Evolutionary conservation across 108 stramenopile genomes (phyloP).

Genomic region (Cyclotella choctawhatcheeana): DNA sequence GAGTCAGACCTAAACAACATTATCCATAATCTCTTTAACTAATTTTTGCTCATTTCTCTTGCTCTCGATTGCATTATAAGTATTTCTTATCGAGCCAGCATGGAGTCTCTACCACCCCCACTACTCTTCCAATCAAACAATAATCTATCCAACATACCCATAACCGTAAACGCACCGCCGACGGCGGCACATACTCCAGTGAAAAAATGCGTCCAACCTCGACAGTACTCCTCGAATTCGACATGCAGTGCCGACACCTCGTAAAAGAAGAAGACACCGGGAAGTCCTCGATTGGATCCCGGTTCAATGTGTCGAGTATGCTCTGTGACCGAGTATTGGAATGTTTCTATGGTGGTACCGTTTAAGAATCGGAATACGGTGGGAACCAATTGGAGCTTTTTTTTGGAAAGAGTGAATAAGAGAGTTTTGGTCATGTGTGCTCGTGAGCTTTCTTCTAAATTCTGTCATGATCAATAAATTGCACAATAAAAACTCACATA

Average conservation of each 20-base stretch:
- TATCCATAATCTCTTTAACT: too few relatives aligned
- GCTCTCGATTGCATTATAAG: too few relatives aligned
- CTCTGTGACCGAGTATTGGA: constrained; percentile 97
- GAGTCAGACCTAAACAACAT: too few relatives aligned
- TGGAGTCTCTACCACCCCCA: neutral
- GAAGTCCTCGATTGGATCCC: constrained; percentile 88
- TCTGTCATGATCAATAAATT: too few relatives aligned
- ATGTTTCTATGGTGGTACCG: constrained; percentile 82
- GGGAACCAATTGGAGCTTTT: constrained; percentile 96
- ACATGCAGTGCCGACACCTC: constrained; percentile 95
- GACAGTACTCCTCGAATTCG: constrained; percentile 86
- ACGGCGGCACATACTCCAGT: constrained; percentile 89
- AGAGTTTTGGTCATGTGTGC: too few relatives aligned
- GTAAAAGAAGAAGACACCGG: constrained; percentile 98
- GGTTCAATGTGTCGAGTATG: constrained; percentile 94
- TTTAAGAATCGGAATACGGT: constrained; percentile 82
- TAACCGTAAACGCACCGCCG: constrained; percentile 87
- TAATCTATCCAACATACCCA: constrained; percentile 80
- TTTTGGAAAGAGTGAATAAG: too few relatives aligned
- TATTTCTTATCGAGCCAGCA: neutral
- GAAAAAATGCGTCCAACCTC: constrained; percentile 85
- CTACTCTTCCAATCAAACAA: constrained; percentile 58
- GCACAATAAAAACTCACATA: too few relatives aligned
- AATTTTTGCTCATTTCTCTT: too few relatives aligned
- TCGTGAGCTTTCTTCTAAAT: too few relatives aligned